Base-by-base conservation (phyloP, 2,329 filamentous ascomycete genomes). In the Alternaria incomplexa region DNA sequence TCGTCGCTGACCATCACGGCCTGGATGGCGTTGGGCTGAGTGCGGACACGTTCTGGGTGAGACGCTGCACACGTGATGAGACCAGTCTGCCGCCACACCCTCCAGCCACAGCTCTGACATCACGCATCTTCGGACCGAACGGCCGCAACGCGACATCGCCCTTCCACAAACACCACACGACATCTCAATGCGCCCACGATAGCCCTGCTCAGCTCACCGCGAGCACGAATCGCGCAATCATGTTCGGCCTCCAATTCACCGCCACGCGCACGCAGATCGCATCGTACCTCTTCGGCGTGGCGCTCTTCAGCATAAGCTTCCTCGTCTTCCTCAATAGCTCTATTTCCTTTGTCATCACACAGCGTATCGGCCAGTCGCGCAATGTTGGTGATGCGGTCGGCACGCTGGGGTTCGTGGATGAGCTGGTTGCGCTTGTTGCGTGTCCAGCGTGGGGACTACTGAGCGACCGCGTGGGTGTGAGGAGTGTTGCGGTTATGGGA, bases 291-390 rank as follows among this genome's bases (percentile, higher is more conserved):
- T 85, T 93, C 67, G 90, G 90, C 76, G 91, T 96, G 74, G 92
- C 91, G 64, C 88, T 96, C 71, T 95, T 95, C 84, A 93, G 90
- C 80, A 96, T 96, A 75, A 91, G 91, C 58, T 96, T 96, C 82
- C 90, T 96, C 68, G 93, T 96, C 73, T 96, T 96, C 81, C 87
- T 96, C 66, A 96, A 96, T 83, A 91, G 89, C 82, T 90, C 89
- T 76, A 85, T 96, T 63, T 93, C 91, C 58, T 96, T 96, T 81
- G 91, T 96, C 62, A 89, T 96, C 64, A 95, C 92, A 64, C 91
- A 95, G 79, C 86, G 93, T 65, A 89, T 96, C 70, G 91, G 91
- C 63, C 86, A 91, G 72, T 90, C 91, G 75, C 81, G 89, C 65
- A 85, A 86, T 70, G 91, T 96, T 9, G 93, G 93, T 67, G 88